Conservation (phyloP, 2,329 filamentous ascomycete genomes). For the Ophiostoma montium region DNA sequence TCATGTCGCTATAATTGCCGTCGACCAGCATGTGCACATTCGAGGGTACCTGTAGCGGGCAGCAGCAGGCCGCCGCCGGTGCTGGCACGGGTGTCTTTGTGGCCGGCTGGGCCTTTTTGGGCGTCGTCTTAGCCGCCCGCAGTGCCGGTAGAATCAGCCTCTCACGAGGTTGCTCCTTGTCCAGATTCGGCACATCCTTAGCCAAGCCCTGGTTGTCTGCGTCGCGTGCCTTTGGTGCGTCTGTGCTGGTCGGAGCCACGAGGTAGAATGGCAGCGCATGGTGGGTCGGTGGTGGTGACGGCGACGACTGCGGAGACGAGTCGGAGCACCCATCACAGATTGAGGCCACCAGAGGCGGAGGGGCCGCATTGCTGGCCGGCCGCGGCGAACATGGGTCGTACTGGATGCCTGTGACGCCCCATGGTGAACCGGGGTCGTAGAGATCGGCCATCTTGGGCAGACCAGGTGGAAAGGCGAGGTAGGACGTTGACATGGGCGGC, state of each 20-base stretch:
- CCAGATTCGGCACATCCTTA: not conserved
- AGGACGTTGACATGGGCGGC: not conserved
- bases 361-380: not conserved
- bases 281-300: not conserved
- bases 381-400: conserved; percentile 10
- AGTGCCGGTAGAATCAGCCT: not conserved
- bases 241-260: not conserved
- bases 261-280: not conserved
- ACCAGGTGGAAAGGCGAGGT: not conserved
- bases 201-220: not conserved
- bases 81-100: not conserved
- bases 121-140: not conserved
- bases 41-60: conserved; percentile 10
- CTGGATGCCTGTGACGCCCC: conserved; percentile 7
- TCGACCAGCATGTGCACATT: conserved; percentile 12
- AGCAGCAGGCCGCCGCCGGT: conserved; percentile 4
- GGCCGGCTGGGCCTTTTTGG: not conserved
- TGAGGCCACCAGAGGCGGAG: not conserved
- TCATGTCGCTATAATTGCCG: not conserved
- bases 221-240: not conserved
- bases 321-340: not conserved
- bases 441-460: not conserved
- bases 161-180: not conserved
- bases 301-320: not conserved
- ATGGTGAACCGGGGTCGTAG: conserved; percentile 9